Base-by-base conservation (phyloP, 208 protist species). In the Crithidia thermophila region DNA sequence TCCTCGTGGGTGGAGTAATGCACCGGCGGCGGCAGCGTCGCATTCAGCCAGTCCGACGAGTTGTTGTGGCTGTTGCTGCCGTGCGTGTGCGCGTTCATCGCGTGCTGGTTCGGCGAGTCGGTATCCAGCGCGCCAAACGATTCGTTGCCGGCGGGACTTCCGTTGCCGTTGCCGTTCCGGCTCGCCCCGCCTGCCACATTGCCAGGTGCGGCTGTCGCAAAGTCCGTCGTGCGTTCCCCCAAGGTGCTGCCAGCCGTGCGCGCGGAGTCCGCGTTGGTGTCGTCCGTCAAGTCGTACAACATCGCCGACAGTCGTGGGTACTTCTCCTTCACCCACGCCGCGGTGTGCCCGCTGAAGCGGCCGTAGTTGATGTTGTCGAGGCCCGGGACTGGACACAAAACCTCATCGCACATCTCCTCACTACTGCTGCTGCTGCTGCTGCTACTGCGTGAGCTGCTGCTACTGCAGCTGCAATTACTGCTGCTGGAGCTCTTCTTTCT, bases 351-450 rank as follows among this genome's bases (percentile, higher is more conserved):
- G 56, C 82, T 84, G 65, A 94, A 89, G 47, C 83, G 84, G 23
- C 90, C 90, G 56, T 82, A 94, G 75, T 95, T 95, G 51, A 94
- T 94, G 63, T 87, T 85, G 59, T 95, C 90, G 23, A 95, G 81
- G 1, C 87, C 87, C 3, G 87, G 87, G 23, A 92, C 76, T 8
- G 85, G 83, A 57, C 87, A 93, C 16, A 95, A 62, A 27, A 95
- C 72, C 61, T 95, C 90, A 25, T 88, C 77, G n/a, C 59, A 62
- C 21, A 61, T 47, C 23, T 93, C 80, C 14, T 85, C 79, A 25
- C 8, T 84, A 71, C 3, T 77, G 50, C 16, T 79, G 28, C 30
- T 51, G n/a, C 13, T 45, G 9, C 31, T 25, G 25, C 42, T 56
- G n/a, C 7, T 52, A 30, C 18, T 47, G 27, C 43, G 10, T n/a